Evolutionary conservation across 352 stramenopile species (phyloP).

Genomic region (Phytophthora ramorum): DNA sequence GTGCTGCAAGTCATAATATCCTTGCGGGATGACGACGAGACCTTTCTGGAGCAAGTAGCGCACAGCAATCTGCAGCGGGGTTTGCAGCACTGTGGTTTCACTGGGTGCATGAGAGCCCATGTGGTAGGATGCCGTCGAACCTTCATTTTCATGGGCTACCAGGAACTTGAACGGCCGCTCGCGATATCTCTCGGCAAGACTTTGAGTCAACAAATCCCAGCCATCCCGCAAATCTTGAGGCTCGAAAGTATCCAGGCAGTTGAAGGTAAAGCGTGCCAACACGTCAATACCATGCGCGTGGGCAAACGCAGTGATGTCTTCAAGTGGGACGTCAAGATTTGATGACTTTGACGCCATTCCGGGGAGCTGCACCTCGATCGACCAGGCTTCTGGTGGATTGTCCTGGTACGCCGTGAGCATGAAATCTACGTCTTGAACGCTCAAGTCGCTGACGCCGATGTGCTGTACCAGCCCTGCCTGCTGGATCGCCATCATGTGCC

Average conservation of each 20-base stretch:
- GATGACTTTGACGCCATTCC: not conserved
- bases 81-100: constrained; percentile 44
- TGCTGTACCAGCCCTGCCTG: constrained; percentile 40
- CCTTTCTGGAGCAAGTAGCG: constrained; percentile 64
- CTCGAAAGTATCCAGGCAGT: constrained; percentile 25
- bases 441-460: constrained; percentile 57
- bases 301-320: constrained; percentile 43
- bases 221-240: constrained; percentile 19
- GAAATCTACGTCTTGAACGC: constrained; percentile 67
- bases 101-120: constrained; percentile 34
- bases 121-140: constrained; percentile 36
- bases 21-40: constrained; percentile 50
- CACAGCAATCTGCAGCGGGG: constrained; percentile 43
- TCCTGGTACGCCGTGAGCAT: constrained; percentile 42
- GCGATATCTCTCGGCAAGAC: constrained; percentile 43
- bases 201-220: constrained; percentile 40
- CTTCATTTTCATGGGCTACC: constrained; percentile 54
- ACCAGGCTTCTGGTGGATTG: constrained; percentile 33
- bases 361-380: constrained; percentile 22
- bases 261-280: constrained; percentile 45
- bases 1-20: constrained; percentile 20
- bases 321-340: constrained; percentile 18
- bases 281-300: constrained; percentile 54
- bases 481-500: constrained; percentile 46
- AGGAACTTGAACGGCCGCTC: constrained; percentile 46